Evolutionary conservation across 2,329 filamentous ascomycete species (phyloP).

Genomic region (Cylindrodendrum hubeiense): DNA sequence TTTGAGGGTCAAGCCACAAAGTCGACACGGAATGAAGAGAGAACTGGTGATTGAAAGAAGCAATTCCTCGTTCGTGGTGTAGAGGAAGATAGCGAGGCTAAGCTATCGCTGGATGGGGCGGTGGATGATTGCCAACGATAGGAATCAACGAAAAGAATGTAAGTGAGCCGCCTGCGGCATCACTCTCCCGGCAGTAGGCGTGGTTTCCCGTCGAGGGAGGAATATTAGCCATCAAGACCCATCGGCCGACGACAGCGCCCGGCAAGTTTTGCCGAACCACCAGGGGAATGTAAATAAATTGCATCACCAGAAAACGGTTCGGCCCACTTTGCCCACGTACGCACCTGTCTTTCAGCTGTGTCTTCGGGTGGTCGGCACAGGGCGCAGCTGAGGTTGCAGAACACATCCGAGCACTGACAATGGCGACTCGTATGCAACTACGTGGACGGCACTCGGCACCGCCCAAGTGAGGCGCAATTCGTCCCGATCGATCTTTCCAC

Average conservation of each 20-base stretch:
- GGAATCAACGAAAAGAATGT: background rate
- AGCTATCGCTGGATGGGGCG: background rate
- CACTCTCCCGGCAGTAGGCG: background rate
- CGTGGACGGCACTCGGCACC: conserved; percentile 15
- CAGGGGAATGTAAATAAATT: conserved; percentile 23
- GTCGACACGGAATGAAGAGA: background rate
- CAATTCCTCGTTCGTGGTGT: background rate
- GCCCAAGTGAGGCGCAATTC: background rate
- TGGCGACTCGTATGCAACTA: background rate
- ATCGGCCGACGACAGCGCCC: background rate
- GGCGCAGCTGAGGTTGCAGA: background rate
- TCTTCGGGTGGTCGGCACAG: conserved; percentile 19
- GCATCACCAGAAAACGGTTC: background rate
- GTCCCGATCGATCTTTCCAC: background rate
- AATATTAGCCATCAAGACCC: background rate
- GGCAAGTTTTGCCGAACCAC: conserved; percentile 19
- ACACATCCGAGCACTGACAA: background rate
- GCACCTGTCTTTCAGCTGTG: background rate
- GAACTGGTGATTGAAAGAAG: background rate
- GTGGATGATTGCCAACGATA: background rate
- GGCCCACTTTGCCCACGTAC: conserved; percentile 18
- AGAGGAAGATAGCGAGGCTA: too few relatives aligned
- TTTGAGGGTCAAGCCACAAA: background rate
- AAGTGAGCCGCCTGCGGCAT: background rate
- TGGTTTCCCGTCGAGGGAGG: background rate